Percentiles rank a stretch among this genome's conserved stretches.
These are phyloP conservation scores for Geotrichum candidum DNA, from an alignment of 1,139 yeast genomes.

Conservation along the genomic window DNA sequence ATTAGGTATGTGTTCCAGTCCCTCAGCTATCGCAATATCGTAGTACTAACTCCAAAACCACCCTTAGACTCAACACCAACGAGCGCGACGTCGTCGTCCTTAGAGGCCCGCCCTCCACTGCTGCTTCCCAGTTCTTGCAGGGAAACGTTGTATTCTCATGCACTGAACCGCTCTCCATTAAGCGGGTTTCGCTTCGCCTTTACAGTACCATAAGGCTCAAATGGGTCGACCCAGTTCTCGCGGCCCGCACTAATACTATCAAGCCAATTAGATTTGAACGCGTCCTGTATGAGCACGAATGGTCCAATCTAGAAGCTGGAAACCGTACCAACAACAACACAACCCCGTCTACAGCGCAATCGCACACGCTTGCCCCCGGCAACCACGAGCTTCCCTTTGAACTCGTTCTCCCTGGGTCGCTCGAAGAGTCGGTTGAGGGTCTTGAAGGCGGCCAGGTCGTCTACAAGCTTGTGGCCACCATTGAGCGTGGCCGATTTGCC, in stretches of 20 bases:
- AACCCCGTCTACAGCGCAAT: constrained; percentile 34
- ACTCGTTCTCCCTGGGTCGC: constrained; percentile 74
- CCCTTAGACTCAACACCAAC: constrained; percentile 47
- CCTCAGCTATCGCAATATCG: neutral
- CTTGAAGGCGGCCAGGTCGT: constrained; percentile 77
- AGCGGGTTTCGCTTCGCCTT: constrained; percentile 55
- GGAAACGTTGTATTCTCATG: constrained; percentile 78
- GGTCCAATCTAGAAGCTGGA: constrained; percentile 61
- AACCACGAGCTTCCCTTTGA: constrained; percentile 90
- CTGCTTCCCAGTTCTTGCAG: constrained; percentile 65
- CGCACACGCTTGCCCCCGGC: constrained; percentile 49
- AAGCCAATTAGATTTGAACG: constrained; percentile 58
- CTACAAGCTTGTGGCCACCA: constrained; percentile 69
- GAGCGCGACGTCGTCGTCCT: constrained; percentile 78
- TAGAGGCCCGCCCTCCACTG: constrained; percentile 72
- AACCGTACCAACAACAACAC: neutral
- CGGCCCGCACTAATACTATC: constrained; percentile 40
- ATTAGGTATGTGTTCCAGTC: constrained; percentile 4
- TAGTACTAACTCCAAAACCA: constrained; percentile 1
- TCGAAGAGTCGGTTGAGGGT: constrained; percentile 88
- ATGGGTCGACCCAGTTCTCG: constrained; percentile 27
- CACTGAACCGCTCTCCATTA: constrained; percentile 67
- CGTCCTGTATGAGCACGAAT: constrained; percentile 63
- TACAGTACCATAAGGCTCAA: constrained; percentile 58
- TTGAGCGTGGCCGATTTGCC: constrained; percentile 78